A percentile compares a stretch with the other conserved stretches of the same genome.
Evolutionary conservation across 2,329 filamentous ascomycete genomes (phyloP).

Genomic region (Penicillium sp.): DNA sequence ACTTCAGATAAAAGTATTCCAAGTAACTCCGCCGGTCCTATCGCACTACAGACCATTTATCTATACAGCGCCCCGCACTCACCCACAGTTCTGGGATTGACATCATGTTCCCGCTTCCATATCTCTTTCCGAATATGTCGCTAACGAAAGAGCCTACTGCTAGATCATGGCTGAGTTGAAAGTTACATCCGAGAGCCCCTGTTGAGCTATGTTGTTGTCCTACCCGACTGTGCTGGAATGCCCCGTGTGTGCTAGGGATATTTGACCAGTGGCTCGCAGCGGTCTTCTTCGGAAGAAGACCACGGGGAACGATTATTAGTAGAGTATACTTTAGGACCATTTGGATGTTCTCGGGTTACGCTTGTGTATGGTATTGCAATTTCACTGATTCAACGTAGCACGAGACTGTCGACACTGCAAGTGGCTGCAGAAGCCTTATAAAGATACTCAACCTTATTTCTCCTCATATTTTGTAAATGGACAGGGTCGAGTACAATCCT

Average conservation of each 20-base stretch:
- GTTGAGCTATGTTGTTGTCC: slow-evolving; percentile 40
- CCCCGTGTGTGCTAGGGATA: neutral
- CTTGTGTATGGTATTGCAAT: neutral
- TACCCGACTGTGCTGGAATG: slow-evolving; percentile 2
- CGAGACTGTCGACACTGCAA: no score
- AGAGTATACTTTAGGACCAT: neutral
- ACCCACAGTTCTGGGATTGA: neutral
- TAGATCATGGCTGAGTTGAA: neutral
- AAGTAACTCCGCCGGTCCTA: neutral
- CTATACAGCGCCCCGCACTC: neutral
- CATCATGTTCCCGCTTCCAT: neutral
- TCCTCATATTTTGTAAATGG: neutral
- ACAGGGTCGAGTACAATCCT: neutral
- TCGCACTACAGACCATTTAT: slow-evolving; percentile 1
- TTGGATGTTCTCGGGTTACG: neutral
- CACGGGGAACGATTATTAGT: neutral
- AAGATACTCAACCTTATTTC: neutral
- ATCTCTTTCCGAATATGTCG: neutral
- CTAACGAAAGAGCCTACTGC: neutral
- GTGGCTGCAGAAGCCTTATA: no score
- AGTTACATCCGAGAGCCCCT: slow-evolving; percentile 7
- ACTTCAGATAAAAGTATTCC: neutral
- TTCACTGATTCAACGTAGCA: neutral
- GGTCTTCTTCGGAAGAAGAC: neutral
- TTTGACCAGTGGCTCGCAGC: neutral